Evolutionary conservation across 2,329 filamentous ascomycete genomes (phyloP).

Genomic region (Aspergillus sp.): DNA sequence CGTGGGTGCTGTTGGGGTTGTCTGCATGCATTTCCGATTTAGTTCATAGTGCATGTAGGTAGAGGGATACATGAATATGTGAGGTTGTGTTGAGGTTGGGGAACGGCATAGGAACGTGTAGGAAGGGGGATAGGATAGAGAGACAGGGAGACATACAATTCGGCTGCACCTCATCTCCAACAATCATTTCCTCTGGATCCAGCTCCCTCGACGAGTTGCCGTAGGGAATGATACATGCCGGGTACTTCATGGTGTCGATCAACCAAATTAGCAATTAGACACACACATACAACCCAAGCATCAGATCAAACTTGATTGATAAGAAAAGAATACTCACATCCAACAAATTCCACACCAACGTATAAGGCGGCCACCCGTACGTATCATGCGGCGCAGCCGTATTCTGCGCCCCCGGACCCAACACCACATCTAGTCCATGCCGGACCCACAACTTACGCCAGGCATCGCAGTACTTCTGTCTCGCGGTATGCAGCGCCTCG

Average conservation of each 20-base stretch:
- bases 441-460: conserved; percentile 47
- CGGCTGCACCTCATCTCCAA: conserved; percentile 32
- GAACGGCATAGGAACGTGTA: too few species aligned
- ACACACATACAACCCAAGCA: too few species aligned
- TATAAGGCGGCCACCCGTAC: conserved; percentile 42
- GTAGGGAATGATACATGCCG: conserved; percentile 51
- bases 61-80: not conserved
- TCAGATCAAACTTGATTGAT: too few species aligned
- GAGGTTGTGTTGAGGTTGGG: too few species aligned
- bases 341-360: conserved; percentile 52
- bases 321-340: conserved; percentile 41
- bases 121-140: too few species aligned
- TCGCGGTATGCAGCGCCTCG: conserved; percentile 43
- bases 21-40: conserved; percentile 31
- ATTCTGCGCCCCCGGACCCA: conserved; percentile 51
- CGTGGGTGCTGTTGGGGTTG: conserved; percentile 40
- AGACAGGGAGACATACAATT: conserved; percentile 20
- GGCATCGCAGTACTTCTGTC: conserved; percentile 31
- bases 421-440: conserved; percentile 50
- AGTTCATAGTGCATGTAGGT: not conserved
- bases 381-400: conserved; percentile 55
- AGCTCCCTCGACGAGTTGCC: conserved; percentile 42
- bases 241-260: conserved; percentile 39
- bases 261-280: too few species aligned
- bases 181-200: conserved; percentile 33